Conservation (phyloP, 2,329 filamentous ascomycete genomes). For the Periglandula ipomoeae region DNA sequence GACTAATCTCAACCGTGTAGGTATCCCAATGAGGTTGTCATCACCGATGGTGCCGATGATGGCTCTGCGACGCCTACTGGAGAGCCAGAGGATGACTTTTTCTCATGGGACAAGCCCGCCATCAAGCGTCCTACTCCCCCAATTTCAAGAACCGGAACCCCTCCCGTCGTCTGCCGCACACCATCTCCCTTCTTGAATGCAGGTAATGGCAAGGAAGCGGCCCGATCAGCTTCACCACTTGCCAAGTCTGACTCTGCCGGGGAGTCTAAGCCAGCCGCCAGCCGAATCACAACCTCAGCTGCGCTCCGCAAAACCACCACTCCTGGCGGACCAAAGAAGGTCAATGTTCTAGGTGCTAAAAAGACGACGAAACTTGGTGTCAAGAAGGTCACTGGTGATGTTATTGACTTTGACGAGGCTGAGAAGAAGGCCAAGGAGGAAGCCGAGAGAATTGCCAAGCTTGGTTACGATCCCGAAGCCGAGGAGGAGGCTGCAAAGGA, state of each 20-base stretch:
- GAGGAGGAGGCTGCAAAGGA: slow-evolving; percentile 49
- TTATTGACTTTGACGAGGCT: slow-evolving; percentile 93
- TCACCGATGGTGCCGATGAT: slow-evolving; percentile 65
- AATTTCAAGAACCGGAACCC: slow-evolving; percentile 80
- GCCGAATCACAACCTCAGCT: slow-evolving; percentile 66
- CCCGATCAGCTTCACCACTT: slow-evolving; percentile 79
- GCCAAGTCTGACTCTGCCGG: slow-evolving; percentile 49
- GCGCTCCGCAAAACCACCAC: slow-evolving; percentile 70
- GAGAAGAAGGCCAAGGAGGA: slow-evolving; percentile 97
- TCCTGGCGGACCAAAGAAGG: slow-evolving; percentile 61
- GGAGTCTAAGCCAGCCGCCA: slow-evolving; percentile 50
- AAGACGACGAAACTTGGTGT: slow-evolving; percentile 79
- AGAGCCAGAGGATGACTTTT: slow-evolving; percentile 91
- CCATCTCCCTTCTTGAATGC: slow-evolving; percentile 85
- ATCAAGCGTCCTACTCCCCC: slow-evolving; percentile 96
- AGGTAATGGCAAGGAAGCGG: slow-evolving; percentile 54
- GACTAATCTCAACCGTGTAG: slow-evolving; percentile 35
- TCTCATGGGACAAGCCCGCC: slow-evolving; percentile 96
- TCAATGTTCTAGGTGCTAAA: slow-evolving; percentile 78
- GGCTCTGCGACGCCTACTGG: slow-evolving; percentile 68
- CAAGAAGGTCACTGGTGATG: slow-evolving; percentile 75
- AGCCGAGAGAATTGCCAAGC: slow-evolving; percentile 86
- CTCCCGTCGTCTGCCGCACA: slow-evolving; percentile 69
- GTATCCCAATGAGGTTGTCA: slow-evolving; percentile 75
- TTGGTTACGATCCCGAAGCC: slow-evolving; percentile 90